Conservation (phyloP, 768 basidiomycete species). For the Gymnopilus junonius region DNA sequence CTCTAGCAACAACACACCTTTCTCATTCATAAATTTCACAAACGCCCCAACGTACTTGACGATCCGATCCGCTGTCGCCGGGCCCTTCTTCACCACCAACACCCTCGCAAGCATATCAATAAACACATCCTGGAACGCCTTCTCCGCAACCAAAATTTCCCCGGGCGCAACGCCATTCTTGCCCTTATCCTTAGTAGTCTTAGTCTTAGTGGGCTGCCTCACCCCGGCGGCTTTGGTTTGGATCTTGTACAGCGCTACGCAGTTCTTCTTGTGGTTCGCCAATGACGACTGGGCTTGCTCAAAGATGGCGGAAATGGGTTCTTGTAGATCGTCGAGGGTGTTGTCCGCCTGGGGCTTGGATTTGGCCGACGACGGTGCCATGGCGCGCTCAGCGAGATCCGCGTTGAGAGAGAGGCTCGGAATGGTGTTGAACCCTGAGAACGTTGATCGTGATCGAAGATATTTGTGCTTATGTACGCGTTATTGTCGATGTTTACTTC, state of each 20-base stretch:
- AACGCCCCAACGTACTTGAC: slow-evolving; percentile 89
- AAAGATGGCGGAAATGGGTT: slow-evolving; percentile 52
- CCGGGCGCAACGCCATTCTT: slow-evolving; percentile 42
- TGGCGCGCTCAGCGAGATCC: slow-evolving; percentile 6
- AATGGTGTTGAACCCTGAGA: slow-evolving; percentile 19
- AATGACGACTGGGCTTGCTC: slow-evolving; percentile 79
- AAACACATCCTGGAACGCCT: slow-evolving; percentile 76
- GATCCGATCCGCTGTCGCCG: slow-evolving; percentile 75
- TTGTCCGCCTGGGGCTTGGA: slow-evolving; percentile 20
- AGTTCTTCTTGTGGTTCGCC: slow-evolving; percentile 94
- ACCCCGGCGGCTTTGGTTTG: slow-evolving; percentile 67
- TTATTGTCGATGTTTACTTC: slow-evolving; percentile 25
- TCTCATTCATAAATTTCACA: slow-evolving; percentile 79
- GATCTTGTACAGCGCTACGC: slow-evolving; percentile 83
- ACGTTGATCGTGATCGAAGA: slow-evolving; percentile 17
- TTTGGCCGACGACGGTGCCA: slow-evolving; percentile 31
- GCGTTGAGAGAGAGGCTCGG: background rate
- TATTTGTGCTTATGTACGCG: slow-evolving; percentile 28
- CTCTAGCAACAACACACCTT: slow-evolving; percentile 63
- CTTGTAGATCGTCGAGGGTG: slow-evolving; percentile 36
- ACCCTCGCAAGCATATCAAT: slow-evolving; percentile 74
- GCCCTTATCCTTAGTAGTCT: no score
- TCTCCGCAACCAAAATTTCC: slow-evolving; percentile 73
- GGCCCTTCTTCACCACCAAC: slow-evolving; percentile 86
- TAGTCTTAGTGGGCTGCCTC: no score